Conservation (phyloP, 2,329 filamentous ascomycete species). For the Ilyonectria mors-panacis region DNA sequence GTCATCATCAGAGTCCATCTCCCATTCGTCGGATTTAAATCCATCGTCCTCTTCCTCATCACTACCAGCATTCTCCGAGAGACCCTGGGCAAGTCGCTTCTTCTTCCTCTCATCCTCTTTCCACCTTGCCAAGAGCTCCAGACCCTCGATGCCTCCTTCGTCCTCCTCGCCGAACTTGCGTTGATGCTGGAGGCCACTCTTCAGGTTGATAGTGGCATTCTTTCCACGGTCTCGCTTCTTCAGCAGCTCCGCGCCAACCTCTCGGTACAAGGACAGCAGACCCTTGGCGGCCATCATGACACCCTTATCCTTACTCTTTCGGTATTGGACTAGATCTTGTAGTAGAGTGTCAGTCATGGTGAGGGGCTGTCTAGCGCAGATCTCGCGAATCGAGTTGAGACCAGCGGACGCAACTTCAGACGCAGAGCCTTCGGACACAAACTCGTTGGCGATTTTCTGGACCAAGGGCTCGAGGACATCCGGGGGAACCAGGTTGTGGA, state of each 20-base stretch:
- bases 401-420: slow-evolving; percentile 93
- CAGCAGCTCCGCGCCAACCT: slow-evolving; percentile 90
- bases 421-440: slow-evolving; percentile 94
- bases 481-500: slow-evolving; percentile 91
- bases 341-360: slow-evolving; percentile 97
- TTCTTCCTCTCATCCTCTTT: slow-evolving; percentile 90
- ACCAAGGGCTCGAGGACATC: slow-evolving; percentile 92
- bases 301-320: slow-evolving; percentile 98
- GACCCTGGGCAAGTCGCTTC: slow-evolving; percentile 78
- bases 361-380: slow-evolving; percentile 93
- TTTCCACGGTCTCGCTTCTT: slow-evolving; percentile 93
- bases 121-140: slow-evolving; percentile 93
- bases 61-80: slow-evolving; percentile 73
- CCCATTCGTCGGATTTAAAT: slow-evolving; percentile 71
- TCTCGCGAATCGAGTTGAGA: slow-evolving; percentile 93
- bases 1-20: slow-evolving; percentile 71
- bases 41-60: slow-evolving; percentile 73
- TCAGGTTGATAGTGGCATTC: slow-evolving; percentile 87
- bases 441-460: slow-evolving; percentile 97
- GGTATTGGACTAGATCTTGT: slow-evolving; percentile 95
- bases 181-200: slow-evolving; percentile 81
- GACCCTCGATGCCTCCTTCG: slow-evolving; percentile 86
- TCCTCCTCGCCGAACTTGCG: slow-evolving; percentile 87
- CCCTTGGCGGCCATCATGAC: slow-evolving; percentile 99
- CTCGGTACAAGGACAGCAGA: slow-evolving; percentile 89